Percentiles rank a stretch among this genome's conserved stretches.
Conservation (phyloP, 2,329 filamentous ascomycete species). For the Ceratocystis lukuohia region DNA sequence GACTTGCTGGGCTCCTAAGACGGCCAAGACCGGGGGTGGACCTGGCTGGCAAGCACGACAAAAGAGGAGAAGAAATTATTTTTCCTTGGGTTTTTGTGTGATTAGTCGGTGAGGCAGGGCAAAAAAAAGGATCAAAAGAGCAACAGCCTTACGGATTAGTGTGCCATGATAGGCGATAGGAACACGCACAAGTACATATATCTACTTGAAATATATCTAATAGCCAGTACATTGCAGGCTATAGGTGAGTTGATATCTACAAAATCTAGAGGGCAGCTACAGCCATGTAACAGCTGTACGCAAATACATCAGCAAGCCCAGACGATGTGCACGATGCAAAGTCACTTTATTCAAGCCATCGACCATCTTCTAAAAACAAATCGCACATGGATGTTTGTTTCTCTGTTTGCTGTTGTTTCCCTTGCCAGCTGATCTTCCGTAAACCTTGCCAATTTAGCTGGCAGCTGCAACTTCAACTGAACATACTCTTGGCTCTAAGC, state of each 20-base stretch:
- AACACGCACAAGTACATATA: not conserved
- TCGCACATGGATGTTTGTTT: not conserved
- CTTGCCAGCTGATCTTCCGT: not conserved
- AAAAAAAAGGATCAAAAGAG: slow-evolving; percentile 2
- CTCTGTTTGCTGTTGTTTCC: not conserved
- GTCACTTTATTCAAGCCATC: too few species aligned
- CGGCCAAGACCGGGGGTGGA: not conserved
- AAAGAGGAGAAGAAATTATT: not conserved
- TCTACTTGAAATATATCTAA: not conserved
- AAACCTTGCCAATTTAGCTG: not conserved
- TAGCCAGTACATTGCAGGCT: too few species aligned
- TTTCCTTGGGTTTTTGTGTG: not conserved
- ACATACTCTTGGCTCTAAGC: not conserved
- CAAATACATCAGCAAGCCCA: not conserved
- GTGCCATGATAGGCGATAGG: not conserved
- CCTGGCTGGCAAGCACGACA: not conserved
- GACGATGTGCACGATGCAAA: too few species aligned
- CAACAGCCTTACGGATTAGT: not conserved
- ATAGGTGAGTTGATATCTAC: too few species aligned
- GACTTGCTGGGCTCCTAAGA: not conserved
- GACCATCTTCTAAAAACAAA: too few species aligned
- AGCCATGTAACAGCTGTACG: not conserved
- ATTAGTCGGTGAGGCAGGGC: not conserved
- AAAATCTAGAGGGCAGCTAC: too few species aligned
- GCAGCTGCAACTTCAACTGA: not conserved